These are phyloP conservation scores for Prosopis cineraria DNA, from an alignment of 306 rosid genomes.

Conservation along the genomic window DNA sequence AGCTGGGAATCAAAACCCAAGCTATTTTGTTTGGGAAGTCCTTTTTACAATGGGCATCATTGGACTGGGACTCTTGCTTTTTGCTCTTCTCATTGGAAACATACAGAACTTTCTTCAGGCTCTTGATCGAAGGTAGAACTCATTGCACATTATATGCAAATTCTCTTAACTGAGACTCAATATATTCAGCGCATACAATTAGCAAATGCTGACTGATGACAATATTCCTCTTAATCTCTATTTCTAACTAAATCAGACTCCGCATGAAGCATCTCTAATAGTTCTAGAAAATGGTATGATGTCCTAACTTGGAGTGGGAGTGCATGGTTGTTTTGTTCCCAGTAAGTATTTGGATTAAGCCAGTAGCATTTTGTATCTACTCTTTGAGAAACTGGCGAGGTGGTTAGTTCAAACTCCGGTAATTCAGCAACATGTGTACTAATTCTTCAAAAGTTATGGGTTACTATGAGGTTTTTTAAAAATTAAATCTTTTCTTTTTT, in stretches of 20 bases:
- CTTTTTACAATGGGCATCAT: conserved; percentile 71
- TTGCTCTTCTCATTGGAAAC: conserved; percentile 83
- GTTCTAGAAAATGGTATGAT: background rate
- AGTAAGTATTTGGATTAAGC: background rate
- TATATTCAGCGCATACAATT: background rate
- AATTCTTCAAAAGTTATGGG: background rate
- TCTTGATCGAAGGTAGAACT: conserved; percentile 71
- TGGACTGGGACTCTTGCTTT: conserved; percentile 83
- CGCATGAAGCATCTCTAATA: background rate
- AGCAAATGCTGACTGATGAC: background rate
- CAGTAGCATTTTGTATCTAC: background rate
- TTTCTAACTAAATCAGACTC: conserved; percentile 7
- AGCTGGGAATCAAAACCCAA: conserved; percentile 70
- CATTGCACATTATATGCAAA: background rate
- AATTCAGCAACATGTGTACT: background rate
- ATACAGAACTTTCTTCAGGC: conserved; percentile 88
- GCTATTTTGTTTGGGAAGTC: conserved; percentile 79
- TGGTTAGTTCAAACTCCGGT: background rate
- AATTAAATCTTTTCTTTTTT: background rate
- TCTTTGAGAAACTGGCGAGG: background rate
- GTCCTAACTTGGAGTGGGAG: background rate
- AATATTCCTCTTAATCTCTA: background rate
- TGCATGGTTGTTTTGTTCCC: background rate
- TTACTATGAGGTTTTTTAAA: background rate
- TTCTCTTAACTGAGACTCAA: background rate